Evolutionary conservation across 805 yeast genomes (phyloP).

Genomic region (Saccharomycopsis amapae): DNA sequence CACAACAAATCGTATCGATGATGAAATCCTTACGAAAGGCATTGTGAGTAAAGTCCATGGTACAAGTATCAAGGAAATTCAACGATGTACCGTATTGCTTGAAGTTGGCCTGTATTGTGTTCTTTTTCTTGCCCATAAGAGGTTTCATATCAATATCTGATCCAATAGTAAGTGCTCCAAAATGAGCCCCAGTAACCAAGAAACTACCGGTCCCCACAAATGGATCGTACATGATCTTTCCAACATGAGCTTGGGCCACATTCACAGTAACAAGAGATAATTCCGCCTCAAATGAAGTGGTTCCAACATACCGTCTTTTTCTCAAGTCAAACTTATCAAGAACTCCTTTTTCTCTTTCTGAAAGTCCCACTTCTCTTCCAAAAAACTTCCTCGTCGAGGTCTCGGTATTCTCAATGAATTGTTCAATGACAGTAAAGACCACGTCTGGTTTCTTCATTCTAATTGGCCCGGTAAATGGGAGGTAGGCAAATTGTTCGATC

Average conservation of each 20-base stretch:
- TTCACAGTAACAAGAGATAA: conserved; percentile 82
- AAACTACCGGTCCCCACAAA: conserved; percentile 97
- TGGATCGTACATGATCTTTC: conserved; percentile 79
- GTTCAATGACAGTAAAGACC: conserved; percentile 66
- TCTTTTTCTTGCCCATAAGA: conserved; percentile 50
- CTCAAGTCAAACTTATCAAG: conserved; percentile 77
- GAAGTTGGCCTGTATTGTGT: conserved; percentile 55
- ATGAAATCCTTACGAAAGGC: conserved; percentile 56
- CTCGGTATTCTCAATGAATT: conserved; percentile 39
- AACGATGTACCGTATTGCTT: conserved; percentile 56
- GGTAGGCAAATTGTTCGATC: conserved; percentile 65
- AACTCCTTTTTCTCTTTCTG: conserved; percentile 55
- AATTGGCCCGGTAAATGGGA: conserved; percentile 72
- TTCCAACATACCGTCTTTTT: conserved; percentile 82
- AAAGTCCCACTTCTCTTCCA: conserved; percentile 60
- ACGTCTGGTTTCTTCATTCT: conserved; percentile 70
- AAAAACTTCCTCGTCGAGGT: conserved; percentile 32
- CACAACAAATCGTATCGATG: conserved; percentile 83
- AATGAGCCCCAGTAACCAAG: conserved; percentile 77
- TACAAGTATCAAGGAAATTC: conserved; percentile 63
- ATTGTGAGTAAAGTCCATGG: conserved; percentile 94
- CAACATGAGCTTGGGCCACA: conserved; percentile 64
- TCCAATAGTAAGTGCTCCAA: conserved; percentile 75
- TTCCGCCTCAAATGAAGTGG: conserved; percentile 96
- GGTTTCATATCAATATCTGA: conserved; percentile 85